Evolutionary conservation across 2,329 filamentous ascomycete species (phyloP).

Genomic region (Dothideomycetidae sp.): DNA sequence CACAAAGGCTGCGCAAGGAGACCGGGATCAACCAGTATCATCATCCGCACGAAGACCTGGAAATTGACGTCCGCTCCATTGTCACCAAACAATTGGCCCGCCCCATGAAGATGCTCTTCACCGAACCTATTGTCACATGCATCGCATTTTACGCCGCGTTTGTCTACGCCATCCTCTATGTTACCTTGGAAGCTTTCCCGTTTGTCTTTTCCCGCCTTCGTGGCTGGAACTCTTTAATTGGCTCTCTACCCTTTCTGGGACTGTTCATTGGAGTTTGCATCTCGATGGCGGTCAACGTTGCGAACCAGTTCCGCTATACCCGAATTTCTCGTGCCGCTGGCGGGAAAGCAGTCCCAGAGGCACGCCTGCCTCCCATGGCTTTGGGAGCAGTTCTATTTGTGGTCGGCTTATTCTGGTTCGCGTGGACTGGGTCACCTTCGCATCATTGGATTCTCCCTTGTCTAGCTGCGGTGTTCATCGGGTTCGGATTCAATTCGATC

Average conservation of each 20-base stretch:
- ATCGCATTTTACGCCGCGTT: conserved; percentile 34
- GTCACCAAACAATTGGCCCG: conserved; percentile 31
- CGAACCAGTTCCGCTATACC: conserved; percentile 28
- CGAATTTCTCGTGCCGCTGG: conserved; percentile 24
- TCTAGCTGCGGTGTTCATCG: conserved; percentile 30
- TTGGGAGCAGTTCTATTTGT: conserved; percentile 31
- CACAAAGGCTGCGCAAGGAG: conserved; percentile 24
- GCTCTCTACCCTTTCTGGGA: conserved; percentile 32
- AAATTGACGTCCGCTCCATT: conserved; percentile 27
- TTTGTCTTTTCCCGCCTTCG: conserved; percentile 33
- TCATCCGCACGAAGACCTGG: conserved; percentile 32
- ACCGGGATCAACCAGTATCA: conserved; percentile 27
- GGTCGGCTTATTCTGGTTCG: conserved; percentile 31
- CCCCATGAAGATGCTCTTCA: conserved; percentile 31
- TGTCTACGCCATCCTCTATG: conserved; percentile 34
- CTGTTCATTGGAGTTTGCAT: conserved; percentile 32
- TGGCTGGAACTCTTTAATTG: conserved; percentile 28
- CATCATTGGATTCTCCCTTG: conserved; percentile 30
- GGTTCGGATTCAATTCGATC: conserved; percentile 33
- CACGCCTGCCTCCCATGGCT: conserved; percentile 31
- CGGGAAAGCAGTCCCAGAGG: conserved; percentile 23
- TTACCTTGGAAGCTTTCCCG: conserved; percentile 34
- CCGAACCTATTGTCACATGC: conserved; percentile 34
- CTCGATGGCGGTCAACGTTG: conserved; percentile 29
- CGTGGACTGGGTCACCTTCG: conserved; percentile 27